Percentiles rank a stretch among this genome's conserved stretches.
These are phyloP conservation scores for Thuja plicata DNA, from an alignment of 83 land plant species.

Conservation along the genomic window DNA sequence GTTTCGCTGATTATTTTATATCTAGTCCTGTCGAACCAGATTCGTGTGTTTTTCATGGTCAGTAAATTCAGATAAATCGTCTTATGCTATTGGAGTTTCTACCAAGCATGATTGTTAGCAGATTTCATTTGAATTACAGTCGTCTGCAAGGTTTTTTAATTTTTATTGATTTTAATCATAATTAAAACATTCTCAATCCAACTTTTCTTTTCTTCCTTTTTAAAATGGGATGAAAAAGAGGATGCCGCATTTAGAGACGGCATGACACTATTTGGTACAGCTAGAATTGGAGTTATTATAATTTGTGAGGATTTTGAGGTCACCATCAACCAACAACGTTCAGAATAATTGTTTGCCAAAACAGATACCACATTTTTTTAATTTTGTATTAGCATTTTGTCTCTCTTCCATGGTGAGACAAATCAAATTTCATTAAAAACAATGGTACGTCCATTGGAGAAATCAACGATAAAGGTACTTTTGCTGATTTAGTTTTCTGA, in stretches of 20 bases:
- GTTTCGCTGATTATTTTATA: background rate
- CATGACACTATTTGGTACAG: background rate
- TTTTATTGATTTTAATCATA: background rate
- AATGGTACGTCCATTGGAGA: background rate
- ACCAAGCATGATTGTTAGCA: background rate
- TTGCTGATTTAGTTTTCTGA: background rate
- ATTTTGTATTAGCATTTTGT: background rate
- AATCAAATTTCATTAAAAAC: background rate
- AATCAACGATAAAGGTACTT: background rate
- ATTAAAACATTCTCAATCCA: background rate
- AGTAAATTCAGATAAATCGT: background rate
- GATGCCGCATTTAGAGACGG: background rate
- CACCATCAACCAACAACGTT: background rate
- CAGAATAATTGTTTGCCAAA: background rate
- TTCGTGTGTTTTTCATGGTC: background rate
- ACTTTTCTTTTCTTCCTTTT: no score
- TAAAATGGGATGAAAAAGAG: no score
- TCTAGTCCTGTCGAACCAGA: no score
- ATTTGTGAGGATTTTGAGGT: background rate
- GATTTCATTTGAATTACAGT: background rate
- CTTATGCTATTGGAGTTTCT: background rate
- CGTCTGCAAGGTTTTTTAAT: no score
- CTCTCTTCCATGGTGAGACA: background rate
- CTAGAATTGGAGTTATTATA: background rate
- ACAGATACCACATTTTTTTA: background rate